Conservation (phyloP, 768 basidiomycete species). For the Clitopilus passeckerianus region DNA sequence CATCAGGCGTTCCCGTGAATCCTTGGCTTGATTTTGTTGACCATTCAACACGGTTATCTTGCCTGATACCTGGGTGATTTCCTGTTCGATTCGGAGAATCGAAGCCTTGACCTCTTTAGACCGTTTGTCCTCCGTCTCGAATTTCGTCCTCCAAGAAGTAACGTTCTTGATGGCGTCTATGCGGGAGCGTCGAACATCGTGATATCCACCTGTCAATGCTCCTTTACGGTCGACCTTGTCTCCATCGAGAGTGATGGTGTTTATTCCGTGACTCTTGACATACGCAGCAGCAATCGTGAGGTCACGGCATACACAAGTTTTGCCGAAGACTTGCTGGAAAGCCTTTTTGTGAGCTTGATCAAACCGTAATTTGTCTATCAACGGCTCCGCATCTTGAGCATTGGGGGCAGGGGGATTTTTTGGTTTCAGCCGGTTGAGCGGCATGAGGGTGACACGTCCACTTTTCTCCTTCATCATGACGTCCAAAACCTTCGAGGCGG, state of each 20-base stretch:
- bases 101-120: constrained; percentile 71
- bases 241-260: constrained; percentile 95
- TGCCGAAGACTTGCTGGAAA: constrained; percentile 96
- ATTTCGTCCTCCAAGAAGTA: constrained; percentile 69
- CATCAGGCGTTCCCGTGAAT: constrained; percentile 60
- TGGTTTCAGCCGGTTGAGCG: constrained; percentile 88
- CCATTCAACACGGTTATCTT: constrained; percentile 64
- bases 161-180: constrained; percentile 83
- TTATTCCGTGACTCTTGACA: constrained; percentile 90
- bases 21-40: constrained; percentile 66
- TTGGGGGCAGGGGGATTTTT: constrained; percentile 61
- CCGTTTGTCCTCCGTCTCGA: constrained; percentile 56
- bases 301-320: constrained; percentile 93
- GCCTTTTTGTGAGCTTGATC: constrained; percentile 71
- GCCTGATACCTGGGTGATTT: constrained; percentile 74
- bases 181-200: constrained; percentile 86
- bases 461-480: constrained; percentile 91
- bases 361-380: constrained; percentile 79
- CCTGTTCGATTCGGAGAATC: constrained; percentile 75
- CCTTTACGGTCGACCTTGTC: constrained; percentile 98
- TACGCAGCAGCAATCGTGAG: constrained; percentile 91
- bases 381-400: constrained; percentile 74
- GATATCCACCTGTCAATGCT: constrained; percentile 92
- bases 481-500: constrained; percentile 86
- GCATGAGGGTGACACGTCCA: constrained; percentile 97